Base-by-base conservation (phyloP, 2,329 filamentous ascomycete genomes). In the Furcasterigmium furcatum region DNA sequence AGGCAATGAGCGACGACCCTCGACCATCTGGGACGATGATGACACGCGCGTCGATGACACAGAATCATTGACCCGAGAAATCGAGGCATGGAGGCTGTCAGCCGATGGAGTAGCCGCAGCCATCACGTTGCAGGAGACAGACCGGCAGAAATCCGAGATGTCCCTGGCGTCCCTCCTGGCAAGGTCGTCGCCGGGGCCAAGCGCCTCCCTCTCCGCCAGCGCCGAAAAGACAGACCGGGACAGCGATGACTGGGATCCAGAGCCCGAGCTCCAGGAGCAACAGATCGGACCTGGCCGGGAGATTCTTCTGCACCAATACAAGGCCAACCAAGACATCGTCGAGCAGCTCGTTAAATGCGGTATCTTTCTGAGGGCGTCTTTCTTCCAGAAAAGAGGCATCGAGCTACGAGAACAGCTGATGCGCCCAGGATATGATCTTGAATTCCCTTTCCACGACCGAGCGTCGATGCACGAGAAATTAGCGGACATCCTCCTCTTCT, bases 271-370 rank as follows among this genome's bases (percentile, higher is more conserved):
- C 9, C 40, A 30, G 3, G 24, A 35, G 7, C 13, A 40, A 18
- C 9, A 24, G 18, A 50, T 55, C 32, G 45, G 47, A 4, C 51
- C 51, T n/a, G 52, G 51, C 24, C 42, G 47, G 16, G 52, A 57
- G 5, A 51, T 60, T 30, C 43, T 59, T 7, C 32, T 47, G 12
- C 50, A 47, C 7, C 50, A 54, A 30, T 50, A 54, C 5, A 41
- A 55, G n/a, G 52, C 46, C 3, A 62, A 61, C 18, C 55, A 57
- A 30, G 39, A 54, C 21, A 53, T 53, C 9, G 58, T 61, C 13
- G 22, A 41, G 8, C 50, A 55, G 5, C 41, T 61, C 16, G 39
- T 52, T 13, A 32, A 53, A 25, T 52, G 43, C 5, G 52, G 51
- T 1, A 52, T 61, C 19, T 61, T 53, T 38, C 40, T 49, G 9